Conservation (phyloP, 2,329 filamentous ascomycete genomes). For the Trichoderma atrobrunneum region DNA sequence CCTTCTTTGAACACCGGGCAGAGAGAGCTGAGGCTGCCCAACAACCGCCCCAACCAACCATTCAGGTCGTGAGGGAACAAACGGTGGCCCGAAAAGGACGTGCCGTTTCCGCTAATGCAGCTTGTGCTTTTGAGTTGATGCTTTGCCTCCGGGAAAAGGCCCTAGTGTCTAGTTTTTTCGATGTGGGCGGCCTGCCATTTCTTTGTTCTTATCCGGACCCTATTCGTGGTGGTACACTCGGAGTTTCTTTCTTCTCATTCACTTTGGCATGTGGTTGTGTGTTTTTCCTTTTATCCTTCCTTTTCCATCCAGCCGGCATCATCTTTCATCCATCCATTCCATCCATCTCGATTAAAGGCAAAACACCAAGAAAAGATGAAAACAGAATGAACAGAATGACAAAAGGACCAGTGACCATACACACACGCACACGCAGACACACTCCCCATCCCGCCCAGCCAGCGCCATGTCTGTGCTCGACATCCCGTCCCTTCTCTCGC, state of each 20-base stretch:
- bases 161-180: background rate
- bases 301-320: background rate
- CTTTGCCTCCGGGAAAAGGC: background rate
- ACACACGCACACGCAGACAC: background rate
- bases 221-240: background rate
- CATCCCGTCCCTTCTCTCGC: background rate
- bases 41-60: background rate
- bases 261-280: background rate
- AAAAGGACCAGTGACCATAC: background rate
- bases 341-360: background rate
- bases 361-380: background rate
- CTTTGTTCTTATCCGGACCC: background rate
- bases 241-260: background rate
- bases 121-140: background rate
- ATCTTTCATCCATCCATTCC: background rate
- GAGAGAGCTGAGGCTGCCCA: background rate
- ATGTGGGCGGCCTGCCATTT: background rate
- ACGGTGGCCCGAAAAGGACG: constrained; percentile 1
- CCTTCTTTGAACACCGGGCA: background rate
- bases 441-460: background rate
- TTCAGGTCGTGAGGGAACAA: background rate
- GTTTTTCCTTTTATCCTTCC: background rate
- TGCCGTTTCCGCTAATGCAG: constrained; percentile 1
- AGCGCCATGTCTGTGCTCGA: background rate
- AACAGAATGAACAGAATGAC: background rate